Base-by-base conservation (phyloP, 1,284 basidiomycete genomes). In the Erythrobasidium hasegawianum region DNA sequence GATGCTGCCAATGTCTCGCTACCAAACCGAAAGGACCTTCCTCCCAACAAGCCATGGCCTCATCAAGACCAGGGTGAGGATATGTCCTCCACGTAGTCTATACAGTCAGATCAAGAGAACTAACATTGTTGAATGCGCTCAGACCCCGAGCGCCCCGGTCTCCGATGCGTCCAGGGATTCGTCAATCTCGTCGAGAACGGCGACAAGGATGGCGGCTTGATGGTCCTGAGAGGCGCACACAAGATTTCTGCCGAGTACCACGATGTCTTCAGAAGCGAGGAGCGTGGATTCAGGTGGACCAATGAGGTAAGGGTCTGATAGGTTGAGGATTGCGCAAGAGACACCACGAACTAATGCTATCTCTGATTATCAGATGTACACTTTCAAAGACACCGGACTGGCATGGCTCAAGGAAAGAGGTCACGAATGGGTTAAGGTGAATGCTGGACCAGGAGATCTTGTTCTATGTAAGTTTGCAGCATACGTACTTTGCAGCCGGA, bases 111-210 rank as follows among this genome's bases (percentile, higher is more conserved):
- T 52, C 22, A 41, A 33, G 4, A 4, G 33, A 33, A 33, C 11
- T 33, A 11, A 33, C 33, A 11, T 33, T 33, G 33, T 33, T 33
- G 5, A 11, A 5, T 11, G 11, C 9, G 27, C n/a, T 16, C 20
- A 66, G 74, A 72, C 40, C 77, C 77, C 2, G 69, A 71, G 57
- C 70, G 76, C 39, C 71, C 72, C 4, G 73, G 70, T 59, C 73
- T 75, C 59, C 73, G 78, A 69, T 79, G 78, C 67, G 70, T 78
- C n/a, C 78, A 79, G 65, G 78, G 78, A 27, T 76, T 78, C 57
- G 71, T 76, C 45, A 78, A 78, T 65, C 71, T 78, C 22, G 45
- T 24, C n/a, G 20, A 20, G 20, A 22, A 54, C 10, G 52, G 52
- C 16, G 52, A 54, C 16, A 22, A 54, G 16, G 52, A 54, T 27